Evolutionary conservation across 2,329 filamentous ascomycete species (phyloP).

Genomic region (Botrytis sinoallii): DNA sequence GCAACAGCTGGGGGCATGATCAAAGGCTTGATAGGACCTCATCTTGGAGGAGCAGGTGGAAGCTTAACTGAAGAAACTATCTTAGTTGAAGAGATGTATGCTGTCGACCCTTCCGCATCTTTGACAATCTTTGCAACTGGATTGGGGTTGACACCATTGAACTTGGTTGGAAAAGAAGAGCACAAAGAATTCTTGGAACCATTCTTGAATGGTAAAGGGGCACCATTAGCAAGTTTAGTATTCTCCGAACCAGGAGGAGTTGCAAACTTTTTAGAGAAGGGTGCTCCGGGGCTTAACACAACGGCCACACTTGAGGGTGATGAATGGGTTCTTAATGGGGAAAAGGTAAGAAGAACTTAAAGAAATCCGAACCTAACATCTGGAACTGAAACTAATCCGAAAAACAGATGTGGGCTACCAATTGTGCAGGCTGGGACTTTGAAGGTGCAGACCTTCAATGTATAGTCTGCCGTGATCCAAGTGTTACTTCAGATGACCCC

Average conservation of each 20-base stretch:
- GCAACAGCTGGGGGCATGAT: slow-evolving; percentile 46
- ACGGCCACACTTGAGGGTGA: slow-evolving; percentile 48
- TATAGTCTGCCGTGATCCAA: slow-evolving; percentile 46
- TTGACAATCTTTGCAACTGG: slow-evolving; percentile 52
- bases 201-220: slow-evolving; percentile 45
- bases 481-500: slow-evolving; percentile 31
- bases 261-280: slow-evolving; percentile 51
- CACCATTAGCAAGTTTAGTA: slow-evolving; percentile 50
- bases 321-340: slow-evolving; percentile 51
- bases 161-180: slow-evolving; percentile 44
- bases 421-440: slow-evolving; percentile 52
- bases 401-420: slow-evolving; percentile 51
- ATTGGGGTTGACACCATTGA: slow-evolving; percentile 50
- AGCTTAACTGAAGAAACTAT: slow-evolving; percentile 49
- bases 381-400: neutral
- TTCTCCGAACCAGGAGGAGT: slow-evolving; percentile 51
- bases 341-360: slow-evolving; percentile 43
- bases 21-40: slow-evolving; percentile 46
- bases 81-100: slow-evolving; percentile 52
- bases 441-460: slow-evolving; percentile 51
- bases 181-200: slow-evolving; percentile 45
- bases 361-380: neutral
- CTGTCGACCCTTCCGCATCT: slow-evolving; percentile 48
- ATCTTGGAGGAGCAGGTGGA: slow-evolving; percentile 45
- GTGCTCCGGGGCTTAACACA: slow-evolving; percentile 47